Percentiles rank a stretch among this genome's conserved stretches.
Evolutionary conservation across 2,329 filamentous ascomycete species (phyloP).

Genomic region (Rhexocercosporidium sp.): DNA sequence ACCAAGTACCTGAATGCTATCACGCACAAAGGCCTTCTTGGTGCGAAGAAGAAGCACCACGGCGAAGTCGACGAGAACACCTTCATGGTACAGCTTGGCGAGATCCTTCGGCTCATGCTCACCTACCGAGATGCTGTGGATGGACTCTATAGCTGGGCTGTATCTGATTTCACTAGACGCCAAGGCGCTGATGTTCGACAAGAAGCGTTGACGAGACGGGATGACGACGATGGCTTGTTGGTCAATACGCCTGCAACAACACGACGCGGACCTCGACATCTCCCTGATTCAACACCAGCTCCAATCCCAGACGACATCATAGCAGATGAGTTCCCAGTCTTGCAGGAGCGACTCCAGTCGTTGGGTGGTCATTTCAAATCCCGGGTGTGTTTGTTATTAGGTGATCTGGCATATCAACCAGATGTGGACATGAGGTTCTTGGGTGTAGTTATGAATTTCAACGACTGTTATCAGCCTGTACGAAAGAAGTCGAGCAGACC

Average conservation of each 20-base stretch:
- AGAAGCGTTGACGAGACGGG: constrained; percentile 53
- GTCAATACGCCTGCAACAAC: constrained; percentile 39
- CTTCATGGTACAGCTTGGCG: constrained; percentile 90
- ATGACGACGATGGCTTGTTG: constrained; percentile 39
- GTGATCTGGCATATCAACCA: constrained; percentile 89
- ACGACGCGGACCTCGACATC: constrained; percentile 36
- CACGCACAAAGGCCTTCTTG: constrained; percentile 92
- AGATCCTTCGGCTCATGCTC: constrained; percentile 93
- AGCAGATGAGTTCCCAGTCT: constrained; percentile 70
- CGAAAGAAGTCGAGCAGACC: constrained; percentile 53
- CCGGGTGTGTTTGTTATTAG: constrained; percentile 79
- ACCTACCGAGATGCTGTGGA: constrained; percentile 92
- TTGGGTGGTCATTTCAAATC: constrained; percentile 78
- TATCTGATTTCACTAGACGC: constrained; percentile 90
- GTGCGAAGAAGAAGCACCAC: constrained; percentile 62
- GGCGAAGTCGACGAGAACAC: constrained; percentile 63
- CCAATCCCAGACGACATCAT: constrained; percentile 43
- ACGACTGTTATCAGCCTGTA: constrained; percentile 88
- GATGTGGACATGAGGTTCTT: constrained; percentile 96
- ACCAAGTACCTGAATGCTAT: constrained; percentile 90
- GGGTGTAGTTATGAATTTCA: constrained; percentile 98
- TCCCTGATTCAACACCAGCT: constrained; percentile 38
- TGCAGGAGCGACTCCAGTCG: constrained; percentile 74
- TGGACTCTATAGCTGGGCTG: constrained; percentile 90
- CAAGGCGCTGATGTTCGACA: constrained; percentile 82